Evolutionary conservation across 768 basidiomycete species (phyloP), one percentile per base, ranked within the genome.

Genomic region (Hysterangium stoloniferum): DNA sequence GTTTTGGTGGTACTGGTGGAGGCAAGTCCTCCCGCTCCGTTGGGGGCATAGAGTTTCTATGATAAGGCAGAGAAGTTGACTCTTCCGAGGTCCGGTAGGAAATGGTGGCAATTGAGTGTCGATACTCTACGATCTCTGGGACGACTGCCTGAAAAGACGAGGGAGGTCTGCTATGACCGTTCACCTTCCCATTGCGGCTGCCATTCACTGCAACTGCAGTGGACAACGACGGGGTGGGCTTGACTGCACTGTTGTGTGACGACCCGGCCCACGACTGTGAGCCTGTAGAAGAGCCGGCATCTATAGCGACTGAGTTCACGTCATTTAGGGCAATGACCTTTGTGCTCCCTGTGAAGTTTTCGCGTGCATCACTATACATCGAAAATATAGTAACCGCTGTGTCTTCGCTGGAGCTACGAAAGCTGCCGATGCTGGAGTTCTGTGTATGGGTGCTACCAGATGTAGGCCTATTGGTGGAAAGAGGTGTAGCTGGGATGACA

Each of bases 301-400:
- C 48, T 20, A 27, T 13, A 31, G 37, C 36, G 4, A 31, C 28
- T 29, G 44, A 5, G 9, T 45, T 17, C 11, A 45, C 44, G 7
- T 29, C 25, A 6, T 45, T 29, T 31, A 45, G 25, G 20, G 44
- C 44, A n/a, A 45, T 17, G n/a, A 45, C 44, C 20, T 45, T 45
- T 31, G 44, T 29, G 9, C 32, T 45, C 6, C 27, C 38, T 4
- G 37, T 25, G 27, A 25, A 50, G 36, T 1, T 37, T 5, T 36
- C 34, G 25, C 37, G 48, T 15, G 8, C 77, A 62, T 82, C 81
- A 47, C 79, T 79, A 63, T 91, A 91, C 87, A 89, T 89, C 43
- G 84, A 87, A 64, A 88, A 91, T 51, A 91, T 90, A 47, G 84
- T 81, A 62, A 84, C 79, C 61, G 90, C 85, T 11, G 86, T 79